These are phyloP conservation scores for Hortiboletus campestris DNA, from an alignment of 768 basidiomycete species.

Conservation along the genomic window DNA sequence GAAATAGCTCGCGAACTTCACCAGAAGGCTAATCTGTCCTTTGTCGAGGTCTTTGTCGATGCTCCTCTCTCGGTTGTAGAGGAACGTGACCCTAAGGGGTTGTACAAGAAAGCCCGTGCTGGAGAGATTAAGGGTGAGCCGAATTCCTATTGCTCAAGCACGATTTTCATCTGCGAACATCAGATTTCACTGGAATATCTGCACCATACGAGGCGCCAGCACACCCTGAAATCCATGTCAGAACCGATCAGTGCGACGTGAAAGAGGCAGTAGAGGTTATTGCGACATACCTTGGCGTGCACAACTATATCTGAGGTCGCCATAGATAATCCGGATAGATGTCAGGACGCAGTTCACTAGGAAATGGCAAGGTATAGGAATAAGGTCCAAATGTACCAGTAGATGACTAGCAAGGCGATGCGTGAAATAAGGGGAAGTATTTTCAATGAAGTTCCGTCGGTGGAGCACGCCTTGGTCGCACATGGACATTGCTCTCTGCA, in stretches of 20 bases:
- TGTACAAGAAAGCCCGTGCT: conserved; percentile 94
- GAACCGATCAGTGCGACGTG: conserved; percentile 78
- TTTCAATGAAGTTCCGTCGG: conserved; percentile 22
- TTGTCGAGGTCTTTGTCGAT: conserved; percentile 94
- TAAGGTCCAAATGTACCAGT: conserved; percentile 12
- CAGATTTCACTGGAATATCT: conserved; percentile 97
- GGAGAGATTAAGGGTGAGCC: conserved; percentile 90
- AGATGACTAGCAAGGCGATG: conserved; percentile 18
- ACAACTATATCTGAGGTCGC: conserved; percentile 51
- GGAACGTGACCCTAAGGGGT: conserved; percentile 91
- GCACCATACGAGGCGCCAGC: conserved; percentile 93
- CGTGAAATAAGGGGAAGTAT: neutral
- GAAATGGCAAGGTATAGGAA: conserved; percentile 12
- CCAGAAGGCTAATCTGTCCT: conserved; percentile 65
- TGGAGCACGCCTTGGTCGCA: conserved; percentile 10
- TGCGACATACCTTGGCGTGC: conserved; percentile 69
- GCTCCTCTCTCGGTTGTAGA: conserved; percentile 88
- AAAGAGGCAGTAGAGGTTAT: conserved; percentile 76
- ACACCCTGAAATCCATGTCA: conserved; percentile 87
- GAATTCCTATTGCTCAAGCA: neutral
- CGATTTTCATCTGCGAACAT: conserved; percentile 4
- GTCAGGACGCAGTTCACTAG: conserved; percentile 7
- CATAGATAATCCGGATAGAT: conserved; percentile 19
- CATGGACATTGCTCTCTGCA: conserved; percentile 6
- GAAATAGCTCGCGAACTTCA: conserved; percentile 81